Evolutionary conservation across 2,329 filamentous ascomycete genomes (phyloP), one percentile per base, ranked within the genome.

Genomic region (Pseudodiploospora longispora): DNA sequence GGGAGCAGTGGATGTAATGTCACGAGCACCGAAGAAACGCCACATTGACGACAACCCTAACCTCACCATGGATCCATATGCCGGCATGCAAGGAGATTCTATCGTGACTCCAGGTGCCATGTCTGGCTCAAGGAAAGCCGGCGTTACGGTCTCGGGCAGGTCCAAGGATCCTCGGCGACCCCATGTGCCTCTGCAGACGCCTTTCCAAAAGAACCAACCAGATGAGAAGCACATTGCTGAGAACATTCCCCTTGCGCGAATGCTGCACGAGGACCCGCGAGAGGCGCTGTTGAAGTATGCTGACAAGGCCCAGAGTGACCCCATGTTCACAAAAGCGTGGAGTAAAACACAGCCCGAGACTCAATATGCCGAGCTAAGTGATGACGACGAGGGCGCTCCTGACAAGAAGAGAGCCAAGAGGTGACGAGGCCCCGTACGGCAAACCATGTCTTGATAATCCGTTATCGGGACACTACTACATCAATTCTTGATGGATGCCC

Each of bases 231-330:
- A 94, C 61, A 87, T 98, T 49, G 83, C 83, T 55, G 80, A 91
- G 59, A 87, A 86, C 52, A 95, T 97, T 42, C 88, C 90, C 29
- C 75, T 97, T 9, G 91, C 88, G 50, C 83, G 80, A 50, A 95
- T 98, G 87, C 75, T 95, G 39, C 90, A 98, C 64, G 93, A 98
- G 63, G 93, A 98, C 68, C 93, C 93, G 0, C 75, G 93, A 51
- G 93, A 95, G 65, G 93, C 93, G 38, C 69, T 98, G 58, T 69
- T 98, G 48, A 96, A 94, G 69, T 98, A 97, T 71, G 91, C 89
- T 33, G 87, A 95, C 44, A 83, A 94, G 60, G 89, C 90, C 9
- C 82, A 95, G 65, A 91, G 87, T 60, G 90, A 97, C 60, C 91
- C 90, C 1, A 76, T 95, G 56, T 98, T 97, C 59, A 98, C 93